Base-by-base conservation (phyloP, 1,284 basidiomycete species). In the Mycosarcoma maydis region DNA sequence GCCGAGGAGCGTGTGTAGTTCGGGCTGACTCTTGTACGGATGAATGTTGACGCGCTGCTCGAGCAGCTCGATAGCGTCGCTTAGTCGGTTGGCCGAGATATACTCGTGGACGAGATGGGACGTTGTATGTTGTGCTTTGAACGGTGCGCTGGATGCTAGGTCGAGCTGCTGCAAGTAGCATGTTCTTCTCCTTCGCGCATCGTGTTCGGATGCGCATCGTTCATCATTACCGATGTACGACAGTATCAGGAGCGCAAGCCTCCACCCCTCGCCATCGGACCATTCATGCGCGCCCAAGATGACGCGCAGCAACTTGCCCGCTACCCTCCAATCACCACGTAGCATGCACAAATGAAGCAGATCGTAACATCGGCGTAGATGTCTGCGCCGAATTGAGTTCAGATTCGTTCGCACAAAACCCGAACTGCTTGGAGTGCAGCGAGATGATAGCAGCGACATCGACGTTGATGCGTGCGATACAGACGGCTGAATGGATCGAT, bases 271-370 rank as follows among this genome's bases (percentile, higher is more conserved):
- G n/a, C 59, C 52, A 6, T 16, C 27, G 4, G 41, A 27, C 68
- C 65, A 67, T 32, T 72, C 68, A 34, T 62, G 65, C 4, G 58
- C 54, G 1, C n/a, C 27, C 26, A 62, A 13, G 2, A 72, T 26
- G 10, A 67, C 57, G 2, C 23, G 19, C 11, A 68, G 22, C 11
- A 58, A 61, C 20, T 37, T 27, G 10, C 23, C 48, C 11, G 64
- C 68, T 9, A 61, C 6, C 5, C 3, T 5, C 8, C 49, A 6
- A n/a, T 70, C 22, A 2, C 59, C 22, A 1, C 55, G 23, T 29
- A 53, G 47, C 20, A 69, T n/a, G 20, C 34, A 55, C 1, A 62
- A 1, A 14, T 64, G 59, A 2, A 69, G 7, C 0, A 54, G 33
- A 34, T 69, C 66, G 24, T 49, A 69, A n/a, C 59, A 58, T 24